These are phyloP conservation scores for Diutina scorzettiae DNA, from an alignment of 1,139 yeast genomes.

Conservation along the genomic window DNA sequence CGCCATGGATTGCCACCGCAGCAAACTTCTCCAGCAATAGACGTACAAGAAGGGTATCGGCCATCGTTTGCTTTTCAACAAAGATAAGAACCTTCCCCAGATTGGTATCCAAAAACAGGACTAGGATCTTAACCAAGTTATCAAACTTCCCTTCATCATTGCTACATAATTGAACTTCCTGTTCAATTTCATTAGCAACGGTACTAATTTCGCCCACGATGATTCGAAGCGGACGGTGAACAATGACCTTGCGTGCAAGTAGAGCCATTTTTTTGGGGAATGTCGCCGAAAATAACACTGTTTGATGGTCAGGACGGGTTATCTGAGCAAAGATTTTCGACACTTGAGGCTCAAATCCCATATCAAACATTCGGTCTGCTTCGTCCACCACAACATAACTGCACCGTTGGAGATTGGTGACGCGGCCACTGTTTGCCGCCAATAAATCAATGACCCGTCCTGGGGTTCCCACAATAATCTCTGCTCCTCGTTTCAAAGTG, in stretches of 20 bases:
- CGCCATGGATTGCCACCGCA: slow-evolving; percentile 78
- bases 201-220: slow-evolving; percentile 74
- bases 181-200: slow-evolving; percentile 74
- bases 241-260: slow-evolving; percentile 53
- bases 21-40: slow-evolving; percentile 45
- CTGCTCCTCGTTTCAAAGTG: slow-evolving; percentile 66
- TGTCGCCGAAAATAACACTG: slow-evolving; percentile 91
- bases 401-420: slow-evolving; percentile 55
- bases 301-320: slow-evolving; percentile 71
- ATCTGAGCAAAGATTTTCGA: slow-evolving; percentile 66
- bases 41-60: slow-evolving; percentile 55
- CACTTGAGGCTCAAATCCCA: slow-evolving; percentile 97
- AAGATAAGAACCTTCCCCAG: slow-evolving; percentile 52
- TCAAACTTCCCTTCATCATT: slow-evolving; percentile 30
- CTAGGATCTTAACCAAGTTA: slow-evolving; percentile 40
- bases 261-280: slow-evolving; percentile 73
- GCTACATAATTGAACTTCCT: slow-evolving; percentile 50
- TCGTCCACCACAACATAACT: slow-evolving; percentile 87
- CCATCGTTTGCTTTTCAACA: slow-evolving; percentile 77
- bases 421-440: slow-evolving; percentile 73
- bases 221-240: slow-evolving; percentile 54
- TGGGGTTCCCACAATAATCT: slow-evolving; percentile 86
- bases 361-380: slow-evolving; percentile 93
- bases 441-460: slow-evolving; percentile 87
- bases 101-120: slow-evolving; percentile 11